Evolutionary conservation across 2,329 filamentous ascomycete species (phyloP), one percentile per base, ranked within the genome.

Genomic region (Moelleriella libera): DNA sequence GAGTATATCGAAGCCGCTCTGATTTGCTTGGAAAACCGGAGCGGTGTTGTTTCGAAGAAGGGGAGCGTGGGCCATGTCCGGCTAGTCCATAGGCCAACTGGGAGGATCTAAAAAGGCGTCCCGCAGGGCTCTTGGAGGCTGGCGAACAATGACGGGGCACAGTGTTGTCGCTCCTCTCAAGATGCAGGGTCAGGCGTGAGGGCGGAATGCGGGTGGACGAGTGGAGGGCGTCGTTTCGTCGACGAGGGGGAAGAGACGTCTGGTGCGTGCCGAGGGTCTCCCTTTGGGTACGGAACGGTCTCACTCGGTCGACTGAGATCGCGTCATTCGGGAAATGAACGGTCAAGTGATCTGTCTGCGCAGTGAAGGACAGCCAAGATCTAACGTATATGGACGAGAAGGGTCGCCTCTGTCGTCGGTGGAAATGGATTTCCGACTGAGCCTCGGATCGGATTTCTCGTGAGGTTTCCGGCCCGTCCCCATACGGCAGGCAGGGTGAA

Each of bases 31-130:
- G 58, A 77, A 76, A 60, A 70, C 66, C 59, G 75, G 72, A 55
- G 72, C 68, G 58, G 75, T 78, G 57, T 76, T 76, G 58, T 71
- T 77, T 73, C 75, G 70, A 57, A 77, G 61, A 54, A 78, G 65
- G 57, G 75, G 70, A 66, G 74, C 74, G 71, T 78, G 70, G 63
- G 75, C 75, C 76, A 78, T 78, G 58, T 61, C 68, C 63, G 65
- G 58, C 52, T 61, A 63, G 56, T 64, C 68, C 70, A 69, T 71
- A 58, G 65, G 66, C 58, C 52, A 52, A 41, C 28, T 10, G 14
- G 32, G 12, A 41, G 28, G 2, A 28, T 40, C 10, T 8, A 6
- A 8, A 43, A n/a, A n/a, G n/a, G 29, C 7, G 7, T 43, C 29
- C 9, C 21, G 30, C 12, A 29, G 28, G 29, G 44, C 37, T 39